Percentiles rank a stretch among this genome's conserved stretches.
phyloP scores from a whole-genome alignment of 805 yeast species.

The Kodamaea laetipori region DNA sequence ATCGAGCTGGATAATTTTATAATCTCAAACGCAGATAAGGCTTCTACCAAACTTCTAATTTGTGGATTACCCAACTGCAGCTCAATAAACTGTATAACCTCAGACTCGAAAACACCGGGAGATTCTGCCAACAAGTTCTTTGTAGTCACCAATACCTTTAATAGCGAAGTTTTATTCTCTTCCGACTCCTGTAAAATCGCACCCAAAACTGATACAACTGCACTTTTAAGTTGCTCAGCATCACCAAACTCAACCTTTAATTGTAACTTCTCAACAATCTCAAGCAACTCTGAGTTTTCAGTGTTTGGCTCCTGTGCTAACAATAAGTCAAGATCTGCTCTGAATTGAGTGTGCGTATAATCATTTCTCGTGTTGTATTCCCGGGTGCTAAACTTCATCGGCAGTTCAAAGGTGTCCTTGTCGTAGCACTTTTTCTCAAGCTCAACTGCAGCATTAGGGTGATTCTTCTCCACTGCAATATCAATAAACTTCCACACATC shows the following conservation, averaged over 20 bases:
- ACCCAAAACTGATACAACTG: conserved; percentile 11
- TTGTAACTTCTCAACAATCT: conserved; percentile 16
- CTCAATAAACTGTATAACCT: conserved; percentile 12
- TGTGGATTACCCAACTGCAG: neutral
- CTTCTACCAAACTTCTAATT: conserved; percentile 17
- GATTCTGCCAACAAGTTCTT: conserved; percentile 11
- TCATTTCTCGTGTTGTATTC: conserved; percentile 21
- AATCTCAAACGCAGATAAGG: conserved; percentile 20
- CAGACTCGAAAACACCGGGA: conserved; percentile 12
- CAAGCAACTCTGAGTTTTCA: conserved; percentile 21
- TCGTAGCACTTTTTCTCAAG: conserved; percentile 16
- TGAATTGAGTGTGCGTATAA: conserved; percentile 28
- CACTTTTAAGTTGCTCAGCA: conserved; percentile 6
- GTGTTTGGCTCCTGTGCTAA: conserved; percentile 13
- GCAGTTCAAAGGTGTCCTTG: conserved; percentile 31
- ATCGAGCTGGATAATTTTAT: conserved; percentile 13
- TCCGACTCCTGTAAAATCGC: conserved; percentile 12
- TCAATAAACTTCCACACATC: conserved; percentile 40
- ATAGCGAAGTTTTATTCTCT: conserved; percentile 16
- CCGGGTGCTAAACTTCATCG: conserved; percentile 30
- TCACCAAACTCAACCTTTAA: conserved; percentile 12
- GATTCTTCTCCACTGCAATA: conserved; percentile 7
- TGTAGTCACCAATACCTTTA: conserved; percentile 20
- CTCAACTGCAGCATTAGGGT: neutral
- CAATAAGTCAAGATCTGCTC: conserved; percentile 29